phyloP scores from a whole-genome alignment of 257 asterid genomes.

The Jacaranda copaia region DNA sequence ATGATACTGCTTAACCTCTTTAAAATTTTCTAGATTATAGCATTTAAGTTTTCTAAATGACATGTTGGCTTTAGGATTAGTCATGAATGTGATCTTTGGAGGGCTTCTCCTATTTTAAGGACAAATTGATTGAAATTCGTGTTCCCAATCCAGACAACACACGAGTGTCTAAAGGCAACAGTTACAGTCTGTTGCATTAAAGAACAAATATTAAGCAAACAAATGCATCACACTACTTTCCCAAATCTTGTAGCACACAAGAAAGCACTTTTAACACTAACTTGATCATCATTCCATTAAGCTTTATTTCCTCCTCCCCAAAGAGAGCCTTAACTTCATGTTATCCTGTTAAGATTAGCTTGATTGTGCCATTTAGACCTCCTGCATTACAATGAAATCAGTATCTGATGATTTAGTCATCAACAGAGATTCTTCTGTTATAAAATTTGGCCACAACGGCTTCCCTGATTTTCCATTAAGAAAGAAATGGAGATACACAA shows the following conservation, averaged over 20 bases:
- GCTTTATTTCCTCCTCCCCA: neutral
- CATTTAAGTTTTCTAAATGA: neutral
- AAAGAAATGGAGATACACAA: neutral
- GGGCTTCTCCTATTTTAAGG: slow-evolving; percentile 21
- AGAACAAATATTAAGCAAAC: slow-evolving; percentile 28
- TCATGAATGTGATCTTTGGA: neutral
- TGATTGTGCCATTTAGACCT: neutral
- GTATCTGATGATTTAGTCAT: neutral
- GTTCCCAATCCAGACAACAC: slow-evolving; percentile 32
- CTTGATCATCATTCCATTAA: slow-evolving; percentile 24
- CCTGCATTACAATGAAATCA: slow-evolving; percentile 25
- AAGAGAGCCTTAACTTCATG: slow-evolving; percentile 24
- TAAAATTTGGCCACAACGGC: neutral
- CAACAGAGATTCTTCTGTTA: neutral
- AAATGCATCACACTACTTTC: slow-evolving; percentile 29
- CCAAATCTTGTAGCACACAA: slow-evolving; percentile 27
- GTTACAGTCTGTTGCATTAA: slow-evolving; percentile 23
- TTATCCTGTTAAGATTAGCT: slow-evolving; percentile 11
- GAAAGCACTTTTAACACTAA: slow-evolving; percentile 13
- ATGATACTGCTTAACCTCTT: too few relatives aligned
- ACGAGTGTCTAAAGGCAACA: slow-evolving; percentile 10
- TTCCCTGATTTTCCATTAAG: too few relatives aligned
- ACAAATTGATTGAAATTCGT: slow-evolving; percentile 17
- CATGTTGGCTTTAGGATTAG: neutral
- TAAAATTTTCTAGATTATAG: too few relatives aligned